Evolutionary conservation across 352 stramenopile species (phyloP).

Genomic region (Pythium insidiosum): DNA sequence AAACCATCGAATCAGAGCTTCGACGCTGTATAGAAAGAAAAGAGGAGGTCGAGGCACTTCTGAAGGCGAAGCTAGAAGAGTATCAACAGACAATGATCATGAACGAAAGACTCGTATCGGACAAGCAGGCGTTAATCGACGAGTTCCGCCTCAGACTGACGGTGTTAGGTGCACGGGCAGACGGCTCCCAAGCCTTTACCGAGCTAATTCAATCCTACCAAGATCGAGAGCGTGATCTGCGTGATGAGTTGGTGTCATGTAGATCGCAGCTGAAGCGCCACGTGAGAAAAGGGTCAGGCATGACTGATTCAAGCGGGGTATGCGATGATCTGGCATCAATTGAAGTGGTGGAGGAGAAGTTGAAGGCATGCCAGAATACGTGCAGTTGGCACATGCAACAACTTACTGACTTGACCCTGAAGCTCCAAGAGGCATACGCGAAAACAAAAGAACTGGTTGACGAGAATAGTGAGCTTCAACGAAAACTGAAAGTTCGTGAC

Average conservation of each 20-base stretch:
- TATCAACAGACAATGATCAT: conserved; percentile 36
- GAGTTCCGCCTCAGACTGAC: conserved; percentile 32
- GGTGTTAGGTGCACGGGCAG: conserved; percentile 7
- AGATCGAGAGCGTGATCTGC: conserved; percentile 26
- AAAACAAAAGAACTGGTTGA: not conserved
- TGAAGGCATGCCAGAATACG: no score
- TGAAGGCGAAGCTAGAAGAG: conserved; percentile 31
- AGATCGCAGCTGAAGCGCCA: conserved; percentile 12
- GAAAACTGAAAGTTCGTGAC: not conserved
- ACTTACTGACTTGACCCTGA: no score
- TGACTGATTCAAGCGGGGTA: no score
- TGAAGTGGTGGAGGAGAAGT: no score
- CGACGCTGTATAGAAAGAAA: conserved; percentile 19
- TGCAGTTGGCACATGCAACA: no score
- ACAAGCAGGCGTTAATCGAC: conserved; percentile 37
- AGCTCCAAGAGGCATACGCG: no score
- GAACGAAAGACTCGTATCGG: conserved; percentile 26
- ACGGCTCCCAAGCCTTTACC: conserved; percentile 5
- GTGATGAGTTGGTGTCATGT: conserved; percentile 16
- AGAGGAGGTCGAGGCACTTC: conserved; percentile 8
- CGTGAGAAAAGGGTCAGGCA: conserved; percentile 7
- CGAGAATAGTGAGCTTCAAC: not conserved
- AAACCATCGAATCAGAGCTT: conserved; percentile 10
- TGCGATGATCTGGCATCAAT: not conserved
- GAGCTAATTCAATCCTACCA: conserved; percentile 38